Base-by-base conservation (phyloP, 2,329 filamentous ascomycete species). In the Cryphonectria carpinicola region DNA sequence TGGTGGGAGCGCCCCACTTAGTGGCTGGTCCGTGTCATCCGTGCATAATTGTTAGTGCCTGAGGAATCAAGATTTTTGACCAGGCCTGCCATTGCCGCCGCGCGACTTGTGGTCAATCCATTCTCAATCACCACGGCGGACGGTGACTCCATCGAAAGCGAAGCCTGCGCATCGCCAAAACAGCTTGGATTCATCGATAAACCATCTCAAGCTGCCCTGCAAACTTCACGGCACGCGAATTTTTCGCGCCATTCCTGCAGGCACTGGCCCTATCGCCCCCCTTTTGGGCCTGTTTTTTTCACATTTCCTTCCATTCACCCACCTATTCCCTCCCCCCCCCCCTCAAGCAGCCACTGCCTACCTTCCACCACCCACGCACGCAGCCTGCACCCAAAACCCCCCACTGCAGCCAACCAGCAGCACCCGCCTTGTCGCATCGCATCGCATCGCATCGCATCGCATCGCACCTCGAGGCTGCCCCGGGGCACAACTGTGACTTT, bases 171-270 rank as follows among this genome's bases (percentile, higher is more conserved):
- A 87, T 87, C 86, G 83, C 85, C 85, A 84, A 83, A 85, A 84
- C 85, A 81, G 84, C 83, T 84, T 83, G 84, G 84, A 85, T 84
- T 81, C 86, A 88, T 88, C 86, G 81, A 85, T 81, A 82, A 68
- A 80, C 83, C 85, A 88, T 88, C 86, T 81, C 80, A 80, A 84
- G 82, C 84, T 80, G 80, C 82, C 82, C 82, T 83, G 81, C 83
- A 82, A 82, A 82, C 82, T 81, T 81, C 82, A 83, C 84, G 82
- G 82, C 83, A 86, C 86, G 85, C 86, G 83, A 83, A 83, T 86
- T 84, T 80, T 79, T 83, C 81, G 81, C 84, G 80, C 82, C 79
- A 80, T 77, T 76, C 78, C 77, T 81, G 79, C 77, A 77, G 78
- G 78, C 77, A 81, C 77, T 80, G 76, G 77, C 79, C 80, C 80